Evolutionary conservation across 257 asterid species (phyloP).

Genomic region (Solanum peruvianum): DNA sequence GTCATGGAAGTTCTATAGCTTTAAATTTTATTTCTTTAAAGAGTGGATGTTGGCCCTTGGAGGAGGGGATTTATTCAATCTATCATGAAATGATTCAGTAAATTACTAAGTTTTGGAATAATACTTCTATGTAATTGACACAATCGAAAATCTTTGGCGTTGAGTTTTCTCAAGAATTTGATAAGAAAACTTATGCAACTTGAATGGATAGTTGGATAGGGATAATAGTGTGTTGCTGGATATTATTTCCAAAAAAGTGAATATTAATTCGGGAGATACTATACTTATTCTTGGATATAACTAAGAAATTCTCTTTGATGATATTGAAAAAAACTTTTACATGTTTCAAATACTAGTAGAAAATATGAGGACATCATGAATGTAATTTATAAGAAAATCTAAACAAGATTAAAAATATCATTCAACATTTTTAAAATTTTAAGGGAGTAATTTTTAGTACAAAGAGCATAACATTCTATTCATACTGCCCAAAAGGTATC

Average conservation of each 20-base stretch:
- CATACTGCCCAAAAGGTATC: background rate
- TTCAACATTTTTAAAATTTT: no score
- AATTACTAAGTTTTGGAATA: background rate
- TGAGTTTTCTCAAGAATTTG: background rate
- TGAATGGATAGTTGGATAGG: background rate
- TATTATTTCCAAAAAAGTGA: background rate
- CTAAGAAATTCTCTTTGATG: background rate
- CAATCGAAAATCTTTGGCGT: background rate
- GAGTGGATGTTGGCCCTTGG: background rate
- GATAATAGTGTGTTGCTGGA: background rate
- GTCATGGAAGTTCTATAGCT: background rate
- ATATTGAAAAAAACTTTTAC: no score
- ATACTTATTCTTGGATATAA: background rate
- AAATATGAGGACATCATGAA: background rate
- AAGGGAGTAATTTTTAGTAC: background rate
- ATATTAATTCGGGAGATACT: background rate
- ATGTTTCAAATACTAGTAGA: background rate
- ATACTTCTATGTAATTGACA: background rate
- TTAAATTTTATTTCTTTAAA: no score
- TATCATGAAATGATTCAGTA: background rate
- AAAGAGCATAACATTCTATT: background rate
- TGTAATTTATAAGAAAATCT: background rate
- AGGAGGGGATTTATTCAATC: background rate
- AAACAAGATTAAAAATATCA: background rate
- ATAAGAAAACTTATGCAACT: background rate